Evolutionary conservation across 805 yeast species (phyloP), one percentile per base, ranked within the genome.

Genomic region (Metschnikowia peoriensis): DNA sequence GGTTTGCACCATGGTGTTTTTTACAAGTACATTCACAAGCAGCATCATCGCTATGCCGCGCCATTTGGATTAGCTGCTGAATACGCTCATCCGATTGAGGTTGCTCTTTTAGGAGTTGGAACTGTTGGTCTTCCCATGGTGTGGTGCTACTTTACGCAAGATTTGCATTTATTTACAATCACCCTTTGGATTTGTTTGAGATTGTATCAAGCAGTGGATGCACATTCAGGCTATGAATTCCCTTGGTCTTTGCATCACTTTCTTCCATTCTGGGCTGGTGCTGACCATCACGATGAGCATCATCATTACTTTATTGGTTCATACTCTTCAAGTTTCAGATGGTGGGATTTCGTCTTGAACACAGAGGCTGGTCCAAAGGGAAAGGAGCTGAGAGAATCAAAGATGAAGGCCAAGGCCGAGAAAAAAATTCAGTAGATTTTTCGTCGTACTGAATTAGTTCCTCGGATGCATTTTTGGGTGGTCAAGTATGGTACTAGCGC

Each of bases 21-120:
- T 69, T 93, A 93, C 82, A 90, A 88, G 75, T 82, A 86, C 70
- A 89, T 93, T 62, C 99, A 93, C 79, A 93, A 93, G 76, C 97
- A 91, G 78, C 99, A 93, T 73, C 99, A 93, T 76, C 85, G 92
- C 70, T 93, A 92, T 69, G 97, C 97, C 22, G 97, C 98, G 43
- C 99, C 99, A 44, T 93, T 93, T 66, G 99, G 99, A 38, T 75
- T 93, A 53, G 86, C 98, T 55, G 98, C 98, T 46, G 99, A 93
- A 76, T 93, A 93, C 69, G 98, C 98, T 34, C 97, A 93, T 67
- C 98, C 99, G 15, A 79, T 88, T 32, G 99, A 93, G 75, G 96
- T 93, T 35, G 82, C 89, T 76, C 78, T 89, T 48, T 77, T 93
- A 56, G 99, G 99, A 49, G 82, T 89, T 58, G 99, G 99, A 57